Evolutionary conservation across 2,329 filamentous ascomycete species (phyloP).

Genomic region (Cytospora chrysosperma): DNA sequence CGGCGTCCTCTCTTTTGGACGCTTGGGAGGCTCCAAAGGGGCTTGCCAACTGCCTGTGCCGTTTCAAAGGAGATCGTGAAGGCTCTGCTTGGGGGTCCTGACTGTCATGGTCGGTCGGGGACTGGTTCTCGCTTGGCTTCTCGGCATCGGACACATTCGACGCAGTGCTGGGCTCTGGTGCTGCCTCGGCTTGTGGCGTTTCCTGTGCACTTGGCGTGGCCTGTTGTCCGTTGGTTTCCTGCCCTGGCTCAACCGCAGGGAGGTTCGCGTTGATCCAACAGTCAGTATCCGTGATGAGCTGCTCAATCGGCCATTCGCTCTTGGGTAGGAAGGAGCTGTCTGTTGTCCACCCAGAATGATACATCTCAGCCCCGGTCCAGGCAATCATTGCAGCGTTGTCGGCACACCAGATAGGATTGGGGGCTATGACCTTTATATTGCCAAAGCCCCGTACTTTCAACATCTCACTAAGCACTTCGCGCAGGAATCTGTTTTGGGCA

Average conservation of each 20-base stretch:
- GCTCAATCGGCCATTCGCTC: slow-evolving; percentile 73
- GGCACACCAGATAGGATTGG: slow-evolving; percentile 77
- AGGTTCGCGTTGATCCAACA: slow-evolving; percentile 41
- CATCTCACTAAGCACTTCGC: slow-evolving; percentile 57
- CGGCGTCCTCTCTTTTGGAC: too few species aligned
- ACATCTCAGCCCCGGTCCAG: slow-evolving; percentile 94
- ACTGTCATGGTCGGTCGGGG: too few species aligned
- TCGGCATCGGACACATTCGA: background rate
- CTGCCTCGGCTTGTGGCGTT: background rate
- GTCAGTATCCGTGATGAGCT: slow-evolving; percentile 56
- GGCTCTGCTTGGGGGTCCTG: too few species aligned
- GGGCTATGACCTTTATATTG: slow-evolving; percentile 64
- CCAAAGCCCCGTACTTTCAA: slow-evolving; percentile 66
- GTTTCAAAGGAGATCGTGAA: too few species aligned
- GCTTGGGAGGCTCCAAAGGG: too few species aligned
- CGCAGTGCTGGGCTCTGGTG: background rate
- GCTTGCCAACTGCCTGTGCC: background rate
- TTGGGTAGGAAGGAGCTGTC: slow-evolving; percentile 59
- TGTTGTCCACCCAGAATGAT: slow-evolving; percentile 68
- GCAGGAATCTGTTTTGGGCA: slow-evolving; percentile 78
- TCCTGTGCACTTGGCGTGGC: background rate
- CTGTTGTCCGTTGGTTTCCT: background rate
- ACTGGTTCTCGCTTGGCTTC: background rate
- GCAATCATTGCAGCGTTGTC: slow-evolving; percentile 98
- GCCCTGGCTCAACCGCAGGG: background rate